Conservation (phyloP, 2,329 filamentous ascomycete genomes). For the Pseudocercospora musae region DNA sequence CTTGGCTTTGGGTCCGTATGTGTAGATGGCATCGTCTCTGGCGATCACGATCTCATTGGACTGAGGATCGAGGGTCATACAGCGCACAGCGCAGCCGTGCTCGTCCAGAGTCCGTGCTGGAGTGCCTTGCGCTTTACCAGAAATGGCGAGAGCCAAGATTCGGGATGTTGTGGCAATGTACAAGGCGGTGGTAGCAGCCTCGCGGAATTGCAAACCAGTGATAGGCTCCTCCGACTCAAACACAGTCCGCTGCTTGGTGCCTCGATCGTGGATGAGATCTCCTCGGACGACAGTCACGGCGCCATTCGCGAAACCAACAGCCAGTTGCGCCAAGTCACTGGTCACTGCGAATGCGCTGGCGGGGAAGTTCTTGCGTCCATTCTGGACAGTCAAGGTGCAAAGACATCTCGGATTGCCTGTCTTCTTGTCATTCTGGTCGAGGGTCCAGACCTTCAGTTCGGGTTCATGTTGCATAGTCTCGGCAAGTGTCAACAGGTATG, state of each 20-base stretch:
- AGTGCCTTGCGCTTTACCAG: conserved; percentile 83
- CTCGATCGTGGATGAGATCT: conserved; percentile 91
- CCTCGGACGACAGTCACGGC: conserved; percentile 90
- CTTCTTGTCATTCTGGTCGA: conserved; percentile 93
- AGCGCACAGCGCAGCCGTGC: conserved; percentile 84
- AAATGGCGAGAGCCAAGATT: conserved; percentile 81
- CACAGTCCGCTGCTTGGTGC: conserved; percentile 88
- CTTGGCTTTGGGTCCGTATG: conserved; percentile 79
- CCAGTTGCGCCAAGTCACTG: conserved; percentile 85
- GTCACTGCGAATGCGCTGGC: conserved; percentile 86
- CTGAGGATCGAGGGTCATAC: conserved; percentile 81
- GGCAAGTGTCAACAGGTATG: conserved; percentile 77
- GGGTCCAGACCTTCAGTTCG: conserved; percentile 91
- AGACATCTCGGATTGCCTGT: conserved; percentile 84
- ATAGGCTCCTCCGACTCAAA: conserved; percentile 97
- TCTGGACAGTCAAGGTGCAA: conserved; percentile 80
- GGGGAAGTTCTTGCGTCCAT: conserved; percentile 90
- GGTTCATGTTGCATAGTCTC: conserved; percentile 88
- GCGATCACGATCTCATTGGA: conserved; percentile 87
- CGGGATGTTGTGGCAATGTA: conserved; percentile 90
- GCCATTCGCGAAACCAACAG: conserved; percentile 93
- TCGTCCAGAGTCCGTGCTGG: conserved; percentile 87
- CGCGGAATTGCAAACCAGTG: conserved; percentile 78
- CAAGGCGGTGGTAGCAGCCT: conserved; percentile 65
- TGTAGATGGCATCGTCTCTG: conserved; percentile 92